phyloP scores from a whole-genome alignment of 192 early-diverging fungal genomes.

The Spizellomyces sp. region DNA sequence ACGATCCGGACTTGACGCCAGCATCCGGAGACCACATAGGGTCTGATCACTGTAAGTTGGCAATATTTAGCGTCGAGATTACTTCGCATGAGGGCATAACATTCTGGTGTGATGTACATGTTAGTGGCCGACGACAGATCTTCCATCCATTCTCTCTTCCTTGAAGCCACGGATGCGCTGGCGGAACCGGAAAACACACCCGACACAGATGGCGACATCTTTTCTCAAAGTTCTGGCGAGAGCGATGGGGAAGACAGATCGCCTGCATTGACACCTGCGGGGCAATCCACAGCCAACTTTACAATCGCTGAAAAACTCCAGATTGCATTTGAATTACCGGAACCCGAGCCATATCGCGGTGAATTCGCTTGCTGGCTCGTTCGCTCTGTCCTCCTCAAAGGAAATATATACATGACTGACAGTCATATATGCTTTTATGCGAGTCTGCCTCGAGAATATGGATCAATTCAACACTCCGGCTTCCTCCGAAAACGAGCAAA shows the following conservation, averaged over 20 bases:
- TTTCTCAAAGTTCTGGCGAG: not conserved
- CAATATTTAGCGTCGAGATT: too few species aligned
- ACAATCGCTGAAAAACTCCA: conserved; percentile 27
- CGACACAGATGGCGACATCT: not conserved
- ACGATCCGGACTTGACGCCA: too few species aligned
- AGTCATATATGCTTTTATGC: conserved; percentile 70
- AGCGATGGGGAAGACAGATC: not conserved
- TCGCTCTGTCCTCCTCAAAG: conserved; percentile 62
- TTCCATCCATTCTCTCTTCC: not conserved
- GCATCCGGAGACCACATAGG: too few species aligned
- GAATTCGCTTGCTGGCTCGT: conserved; percentile 72
- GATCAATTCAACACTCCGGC: not conserved
- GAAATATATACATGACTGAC: conserved; percentile 65
- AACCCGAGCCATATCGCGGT: conserved; percentile 16
- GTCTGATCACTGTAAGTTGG: too few species aligned
- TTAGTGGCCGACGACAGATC: conserved; percentile 2
- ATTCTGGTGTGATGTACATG: not conserved
- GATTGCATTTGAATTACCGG: conserved; percentile 31
- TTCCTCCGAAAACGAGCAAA: not conserved
- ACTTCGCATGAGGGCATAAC: too few species aligned
- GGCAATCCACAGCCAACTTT: not conserved
- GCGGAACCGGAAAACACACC: too few species aligned
- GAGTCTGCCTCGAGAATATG: conserved; percentile 40
- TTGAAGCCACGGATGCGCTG: too few species aligned
- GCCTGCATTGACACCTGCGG: not conserved